Evolutionary conservation across 1,284 basidiomycete genomes (phyloP).

Genomic region (Laetiporus sulphureus): DNA sequence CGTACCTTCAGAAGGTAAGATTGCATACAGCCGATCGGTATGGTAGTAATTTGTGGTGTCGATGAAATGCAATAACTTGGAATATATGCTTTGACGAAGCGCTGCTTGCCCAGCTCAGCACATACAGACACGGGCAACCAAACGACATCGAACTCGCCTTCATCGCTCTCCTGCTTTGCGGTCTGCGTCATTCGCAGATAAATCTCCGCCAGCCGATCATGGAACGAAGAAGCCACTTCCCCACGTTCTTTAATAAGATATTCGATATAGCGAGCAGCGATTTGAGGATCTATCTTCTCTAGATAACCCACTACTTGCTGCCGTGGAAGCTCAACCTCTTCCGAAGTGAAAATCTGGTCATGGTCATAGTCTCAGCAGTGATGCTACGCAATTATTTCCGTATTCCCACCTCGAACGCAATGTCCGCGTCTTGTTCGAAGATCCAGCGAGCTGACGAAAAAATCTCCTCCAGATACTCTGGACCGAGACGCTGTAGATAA

Average conservation of each 20-base stretch:
- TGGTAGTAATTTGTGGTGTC: slow-evolving; percentile 67
- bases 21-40: slow-evolving; percentile 74
- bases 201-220: slow-evolving; percentile 84
- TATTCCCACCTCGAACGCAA: slow-evolving; percentile 80
- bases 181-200: slow-evolving; percentile 66
- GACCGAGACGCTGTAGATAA: slow-evolving; percentile 89
- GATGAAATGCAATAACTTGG: slow-evolving; percentile 75
- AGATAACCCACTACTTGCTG: slow-evolving; percentile 73
- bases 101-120: slow-evolving; percentile 25
- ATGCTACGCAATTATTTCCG: too few species aligned
- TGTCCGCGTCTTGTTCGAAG: slow-evolving; percentile 63
- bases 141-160: slow-evolving; percentile 39
- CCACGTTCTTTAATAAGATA: slow-evolving; percentile 72
- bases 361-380: too few species aligned
- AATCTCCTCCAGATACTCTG: slow-evolving; percentile 72
- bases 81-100: slow-evolving; percentile 43
- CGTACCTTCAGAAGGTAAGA: slow-evolving; percentile 71
- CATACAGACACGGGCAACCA: neutral
- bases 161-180: slow-evolving; percentile 48
- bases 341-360: slow-evolving; percentile 86
- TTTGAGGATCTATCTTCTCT: slow-evolving; percentile 57
- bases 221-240: slow-evolving; percentile 66
- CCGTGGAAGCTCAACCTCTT: slow-evolving; percentile 86
- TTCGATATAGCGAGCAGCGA: slow-evolving; percentile 83
- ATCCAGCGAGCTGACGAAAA: slow-evolving; percentile 83